A percentile compares a stretch with the other conserved stretches of the same genome.
Conservation (phyloP, 352 stramenopile species). For the Phytophthora gonapodyides region DNA sequence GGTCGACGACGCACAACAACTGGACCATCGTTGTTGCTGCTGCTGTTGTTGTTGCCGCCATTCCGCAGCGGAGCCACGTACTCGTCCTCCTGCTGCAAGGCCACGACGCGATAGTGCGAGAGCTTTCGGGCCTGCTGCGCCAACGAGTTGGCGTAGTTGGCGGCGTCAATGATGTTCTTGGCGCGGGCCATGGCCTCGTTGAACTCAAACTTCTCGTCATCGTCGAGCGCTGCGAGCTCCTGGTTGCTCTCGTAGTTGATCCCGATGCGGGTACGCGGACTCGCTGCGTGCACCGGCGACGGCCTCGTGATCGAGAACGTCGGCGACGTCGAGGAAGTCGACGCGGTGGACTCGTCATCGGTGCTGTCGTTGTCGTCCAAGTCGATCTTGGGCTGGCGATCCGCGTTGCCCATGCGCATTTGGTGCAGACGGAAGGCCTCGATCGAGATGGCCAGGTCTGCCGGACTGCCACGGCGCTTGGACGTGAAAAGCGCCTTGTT, state of each 20-base stretch:
- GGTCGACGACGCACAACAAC: constrained; percentile 32
- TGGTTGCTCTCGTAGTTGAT: constrained; percentile 30
- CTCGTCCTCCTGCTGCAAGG: constrained; percentile 67
- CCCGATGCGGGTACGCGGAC: constrained; percentile 29
- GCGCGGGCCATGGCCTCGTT: constrained; percentile 51
- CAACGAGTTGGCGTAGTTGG: constrained; percentile 67
- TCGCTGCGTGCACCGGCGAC: constrained; percentile 12
- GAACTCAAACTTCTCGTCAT: constrained; percentile 38
- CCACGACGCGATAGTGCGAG: constrained; percentile 65
- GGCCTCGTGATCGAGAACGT: constrained; percentile 20
- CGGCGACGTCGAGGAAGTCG: constrained; percentile 32
- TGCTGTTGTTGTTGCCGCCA: constrained; percentile 36
- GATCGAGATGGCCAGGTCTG: constrained; percentile 75
- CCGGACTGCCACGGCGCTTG: constrained; percentile 70
- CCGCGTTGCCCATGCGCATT: constrained; percentile 57
- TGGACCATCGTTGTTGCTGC: constrained; percentile 24
- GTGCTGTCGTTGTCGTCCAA: constrained; percentile 52
- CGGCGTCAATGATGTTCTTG: constrained; percentile 64
- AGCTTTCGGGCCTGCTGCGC: constrained; percentile 75
- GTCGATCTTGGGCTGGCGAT: constrained; percentile 40
- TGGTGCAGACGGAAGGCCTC: constrained; percentile 76
- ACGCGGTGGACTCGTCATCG: constrained; percentile 33
- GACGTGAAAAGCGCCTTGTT: constrained; percentile 64
- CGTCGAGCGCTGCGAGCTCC: background rate
- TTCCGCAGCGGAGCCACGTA: constrained; percentile 37